Evolutionary conservation across 1,139 yeast species (phyloP).

Genomic region (Suhomyces choctaworum): DNA sequence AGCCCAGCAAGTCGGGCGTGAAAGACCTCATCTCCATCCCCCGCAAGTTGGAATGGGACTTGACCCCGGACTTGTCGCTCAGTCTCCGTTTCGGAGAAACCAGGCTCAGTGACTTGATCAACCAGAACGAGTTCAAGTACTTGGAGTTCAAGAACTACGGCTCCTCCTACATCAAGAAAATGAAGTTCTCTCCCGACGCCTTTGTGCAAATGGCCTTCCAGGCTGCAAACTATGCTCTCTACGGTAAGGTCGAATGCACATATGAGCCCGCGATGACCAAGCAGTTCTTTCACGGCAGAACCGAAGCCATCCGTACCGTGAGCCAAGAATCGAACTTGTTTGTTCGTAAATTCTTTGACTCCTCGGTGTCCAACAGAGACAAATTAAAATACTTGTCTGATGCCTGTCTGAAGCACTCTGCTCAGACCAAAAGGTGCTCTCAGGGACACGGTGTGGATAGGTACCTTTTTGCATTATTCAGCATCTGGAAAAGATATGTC

Average conservation of each 20-base stretch:
- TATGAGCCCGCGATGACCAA: constrained; percentile 98
- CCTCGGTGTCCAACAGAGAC: constrained; percentile 54
- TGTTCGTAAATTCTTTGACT: constrained; percentile 83
- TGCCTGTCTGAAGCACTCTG: constrained; percentile 72
- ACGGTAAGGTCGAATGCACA: constrained; percentile 90
- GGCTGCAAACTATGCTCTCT: constrained; percentile 86
- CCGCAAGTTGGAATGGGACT: constrained; percentile 84
- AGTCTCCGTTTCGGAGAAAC: constrained; percentile 92
- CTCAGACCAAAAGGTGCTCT: constrained; percentile 67
- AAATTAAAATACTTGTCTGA: constrained; percentile 61
- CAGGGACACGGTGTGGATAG: constrained; percentile 87
- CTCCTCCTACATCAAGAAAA: constrained; percentile 71
- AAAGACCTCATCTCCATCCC: constrained; percentile 61
- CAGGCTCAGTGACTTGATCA: constrained; percentile 78
- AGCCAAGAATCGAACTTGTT: constrained; percentile 77
- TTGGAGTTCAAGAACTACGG: constrained; percentile 79
- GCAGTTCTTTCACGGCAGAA: constrained; percentile 81
- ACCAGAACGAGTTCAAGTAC: constrained; percentile 85
- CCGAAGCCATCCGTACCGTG: constrained; percentile 88
- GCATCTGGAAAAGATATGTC: constrained; percentile 82
- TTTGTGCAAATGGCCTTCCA: constrained; percentile 94
- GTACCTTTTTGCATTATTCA: constrained; percentile 81
- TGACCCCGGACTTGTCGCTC: constrained; percentile 72
- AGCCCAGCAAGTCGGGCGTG: constrained; percentile 3
- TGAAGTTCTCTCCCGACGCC: constrained; percentile 93